Percentiles rank a stretch among this genome's conserved stretches.
Conservation (phyloP, 164 flowering plant species). For the Kalanchoe fedtschenkoi region DNA sequence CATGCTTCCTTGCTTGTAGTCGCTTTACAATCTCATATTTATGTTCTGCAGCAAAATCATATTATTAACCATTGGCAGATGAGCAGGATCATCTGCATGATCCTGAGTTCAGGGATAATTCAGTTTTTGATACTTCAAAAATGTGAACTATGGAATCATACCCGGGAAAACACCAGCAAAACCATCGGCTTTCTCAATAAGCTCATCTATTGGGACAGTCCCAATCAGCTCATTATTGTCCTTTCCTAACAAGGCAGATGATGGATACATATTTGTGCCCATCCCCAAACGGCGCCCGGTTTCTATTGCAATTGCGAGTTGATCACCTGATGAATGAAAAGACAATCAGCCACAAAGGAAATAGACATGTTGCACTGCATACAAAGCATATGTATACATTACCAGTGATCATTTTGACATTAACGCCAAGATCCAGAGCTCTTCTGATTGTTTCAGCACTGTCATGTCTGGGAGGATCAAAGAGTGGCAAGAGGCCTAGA, state of each 20-base stretch:
- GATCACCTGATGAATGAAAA: constrained; percentile 51
- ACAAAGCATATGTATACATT: neutral
- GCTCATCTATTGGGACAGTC: constrained; percentile 72
- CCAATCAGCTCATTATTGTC: constrained; percentile 69
- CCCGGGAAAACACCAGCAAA: constrained; percentile 96
- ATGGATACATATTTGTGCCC: constrained; percentile 94
- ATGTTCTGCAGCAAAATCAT: constrained; percentile 44
- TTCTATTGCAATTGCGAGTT: constrained; percentile 85
- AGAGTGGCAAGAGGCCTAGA: constrained; percentile 53
- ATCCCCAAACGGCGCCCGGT: constrained; percentile 90
- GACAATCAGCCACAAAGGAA: neutral
- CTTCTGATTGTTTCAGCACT: constrained; percentile 60
- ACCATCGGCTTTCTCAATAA: constrained; percentile 85
- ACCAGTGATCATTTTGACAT: constrained; percentile 72
- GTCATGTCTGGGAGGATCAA: constrained; percentile 63
- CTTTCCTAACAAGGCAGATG: constrained; percentile 73
- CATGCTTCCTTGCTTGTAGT: constrained; percentile 79
- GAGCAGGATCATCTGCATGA: neutral
- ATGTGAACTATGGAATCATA: constrained; percentile 13
- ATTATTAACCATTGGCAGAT: neutral
- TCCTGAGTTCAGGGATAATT: constrained; percentile 2
- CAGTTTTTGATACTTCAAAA: neutral
- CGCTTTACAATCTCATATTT: constrained; percentile 91
- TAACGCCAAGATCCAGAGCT: constrained; percentile 59
- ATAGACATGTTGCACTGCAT: too few relatives aligned